Evolutionary conservation across 2,329 filamentous ascomycete genomes (phyloP).

Genomic region (Botrytis pseudocinerea): DNA sequence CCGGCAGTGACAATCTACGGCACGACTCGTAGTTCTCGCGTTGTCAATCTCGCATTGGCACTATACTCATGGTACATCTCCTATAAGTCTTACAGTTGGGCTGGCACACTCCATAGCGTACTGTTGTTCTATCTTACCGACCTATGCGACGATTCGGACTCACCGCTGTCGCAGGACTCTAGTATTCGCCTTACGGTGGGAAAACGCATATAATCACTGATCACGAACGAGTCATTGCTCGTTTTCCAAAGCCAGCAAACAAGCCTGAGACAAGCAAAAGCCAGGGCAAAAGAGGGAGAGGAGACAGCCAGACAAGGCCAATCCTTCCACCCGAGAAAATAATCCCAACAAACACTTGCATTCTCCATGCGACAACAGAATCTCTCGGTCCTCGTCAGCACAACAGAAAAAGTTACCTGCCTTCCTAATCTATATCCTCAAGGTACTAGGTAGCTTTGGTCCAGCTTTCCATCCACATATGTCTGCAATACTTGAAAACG

Average conservation of each 20-base stretch:
- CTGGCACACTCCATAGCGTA: background rate
- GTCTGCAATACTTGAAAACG: background rate
- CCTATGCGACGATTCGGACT: constrained; percentile 3
- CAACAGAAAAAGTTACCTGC: constrained; percentile 8
- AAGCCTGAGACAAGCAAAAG: background rate
- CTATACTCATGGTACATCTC: background rate
- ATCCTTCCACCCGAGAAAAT: constrained; percentile 7
- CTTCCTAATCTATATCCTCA: constrained; percentile 15
- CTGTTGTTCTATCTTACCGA: constrained; percentile 5
- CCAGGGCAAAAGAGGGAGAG: background rate
- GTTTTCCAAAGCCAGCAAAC: background rate
- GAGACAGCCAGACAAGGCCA: constrained; percentile 1
- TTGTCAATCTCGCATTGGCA: constrained; percentile 2
- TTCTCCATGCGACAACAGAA: constrained; percentile 8
- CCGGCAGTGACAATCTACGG: constrained; percentile 12
- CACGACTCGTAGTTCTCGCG: constrained; percentile 1
- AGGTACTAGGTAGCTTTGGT: constrained; percentile 2
- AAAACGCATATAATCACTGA: constrained; percentile 15
- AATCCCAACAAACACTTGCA: constrained; percentile 20
- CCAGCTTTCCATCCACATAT: background rate
- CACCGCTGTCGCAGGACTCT: constrained; percentile 19
- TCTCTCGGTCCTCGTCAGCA: constrained; percentile 14
- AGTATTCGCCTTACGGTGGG: background rate
- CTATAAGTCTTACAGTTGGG: constrained; percentile 8
- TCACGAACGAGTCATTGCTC: constrained; percentile 19